These are phyloP conservation scores for Diutina pseudorugosa DNA, from an alignment of 1,139 yeast species.

Conservation along the genomic window DNA sequence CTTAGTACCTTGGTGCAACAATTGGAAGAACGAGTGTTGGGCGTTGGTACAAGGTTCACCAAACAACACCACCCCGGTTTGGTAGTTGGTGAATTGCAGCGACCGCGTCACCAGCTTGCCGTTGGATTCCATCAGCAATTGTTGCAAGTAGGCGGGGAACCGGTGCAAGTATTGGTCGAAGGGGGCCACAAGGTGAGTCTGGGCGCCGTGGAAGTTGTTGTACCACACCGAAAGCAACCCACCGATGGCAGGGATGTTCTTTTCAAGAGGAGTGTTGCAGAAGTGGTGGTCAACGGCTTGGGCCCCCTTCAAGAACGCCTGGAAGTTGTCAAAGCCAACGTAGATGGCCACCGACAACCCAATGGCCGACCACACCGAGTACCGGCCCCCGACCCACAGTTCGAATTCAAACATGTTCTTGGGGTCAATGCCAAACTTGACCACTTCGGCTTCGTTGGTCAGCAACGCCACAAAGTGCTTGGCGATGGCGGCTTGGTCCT, in stretches of 20 bases:
- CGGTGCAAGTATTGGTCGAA: slow-evolving; percentile 97
- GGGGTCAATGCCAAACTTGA: slow-evolving; percentile 92
- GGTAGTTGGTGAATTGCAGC: slow-evolving; percentile 81
- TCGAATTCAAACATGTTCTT: slow-evolving; percentile 97
- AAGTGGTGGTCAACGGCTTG: slow-evolving; percentile 95
- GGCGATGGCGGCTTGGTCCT: slow-evolving; percentile 64
- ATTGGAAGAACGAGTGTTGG: slow-evolving; percentile 98
- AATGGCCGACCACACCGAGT: slow-evolving; percentile 98
- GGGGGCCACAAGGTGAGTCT: slow-evolving; percentile 96
- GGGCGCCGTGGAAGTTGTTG: slow-evolving; percentile 95
- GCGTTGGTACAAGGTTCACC: slow-evolving; percentile 99
- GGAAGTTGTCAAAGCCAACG: slow-evolving; percentile 92
- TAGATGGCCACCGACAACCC: slow-evolving; percentile 91
- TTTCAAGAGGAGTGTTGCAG: slow-evolving; percentile 67
- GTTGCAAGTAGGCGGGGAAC: slow-evolving; percentile 98
- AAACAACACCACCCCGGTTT: slow-evolving; percentile 88
- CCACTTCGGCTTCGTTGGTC: slow-evolving; percentile 83
- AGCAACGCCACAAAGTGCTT: slow-evolving; percentile 96
- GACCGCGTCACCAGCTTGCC: slow-evolving; percentile 96
- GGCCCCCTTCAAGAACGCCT: slow-evolving; percentile 87
- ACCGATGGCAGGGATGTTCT: slow-evolving; percentile 87
- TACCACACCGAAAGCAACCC: slow-evolving; percentile 95
- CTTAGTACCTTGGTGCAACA: slow-evolving; percentile 98
- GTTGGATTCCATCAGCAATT: slow-evolving; percentile 96
- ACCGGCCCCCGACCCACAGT: slow-evolving; percentile 98